Conservation (phyloP, 179 eudicot genomes). For the Beta corolliflora region DNA sequence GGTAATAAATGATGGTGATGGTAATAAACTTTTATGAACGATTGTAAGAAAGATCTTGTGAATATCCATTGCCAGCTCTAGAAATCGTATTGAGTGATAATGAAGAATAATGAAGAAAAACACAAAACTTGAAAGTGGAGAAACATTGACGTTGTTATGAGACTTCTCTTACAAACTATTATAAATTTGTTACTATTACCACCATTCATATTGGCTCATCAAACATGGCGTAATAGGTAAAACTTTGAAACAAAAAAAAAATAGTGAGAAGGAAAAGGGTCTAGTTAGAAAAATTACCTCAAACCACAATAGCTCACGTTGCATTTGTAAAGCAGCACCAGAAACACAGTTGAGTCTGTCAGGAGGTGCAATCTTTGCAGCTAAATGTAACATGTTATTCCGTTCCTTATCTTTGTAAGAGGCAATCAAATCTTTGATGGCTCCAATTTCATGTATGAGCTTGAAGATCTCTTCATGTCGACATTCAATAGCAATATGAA, state of each 20-base stretch:
- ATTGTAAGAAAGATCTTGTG: too few species aligned
- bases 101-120: too few species aligned
- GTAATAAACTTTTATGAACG: too few species aligned
- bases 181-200: neutral
- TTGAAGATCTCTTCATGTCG: constrained; percentile 45
- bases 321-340: constrained; percentile 52
- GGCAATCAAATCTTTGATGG: constrained; percentile 34
- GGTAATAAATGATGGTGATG: too few species aligned
- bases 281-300: constrained; percentile 27
- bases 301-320: constrained; percentile 42
- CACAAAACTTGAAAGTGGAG: too few species aligned
- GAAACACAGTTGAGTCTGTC: constrained; percentile 38
- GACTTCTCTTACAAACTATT: neutral
- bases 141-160: too few species aligned
- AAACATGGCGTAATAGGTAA: neutral
- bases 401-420: constrained; percentile 27
- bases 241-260: neutral
- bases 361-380: constrained; percentile 38
- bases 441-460: constrained; percentile 37
- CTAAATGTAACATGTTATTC: constrained; percentile 46
- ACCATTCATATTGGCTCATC: neutral
- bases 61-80: too few species aligned
- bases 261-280: neutral
- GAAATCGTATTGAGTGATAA: too few species aligned
- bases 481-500: constrained; percentile 36